Evolutionary conservation across 345 rosid genomes (phyloP), one percentile per base, ranked within the genome.

Genomic region (Mangifera indica): DNA sequence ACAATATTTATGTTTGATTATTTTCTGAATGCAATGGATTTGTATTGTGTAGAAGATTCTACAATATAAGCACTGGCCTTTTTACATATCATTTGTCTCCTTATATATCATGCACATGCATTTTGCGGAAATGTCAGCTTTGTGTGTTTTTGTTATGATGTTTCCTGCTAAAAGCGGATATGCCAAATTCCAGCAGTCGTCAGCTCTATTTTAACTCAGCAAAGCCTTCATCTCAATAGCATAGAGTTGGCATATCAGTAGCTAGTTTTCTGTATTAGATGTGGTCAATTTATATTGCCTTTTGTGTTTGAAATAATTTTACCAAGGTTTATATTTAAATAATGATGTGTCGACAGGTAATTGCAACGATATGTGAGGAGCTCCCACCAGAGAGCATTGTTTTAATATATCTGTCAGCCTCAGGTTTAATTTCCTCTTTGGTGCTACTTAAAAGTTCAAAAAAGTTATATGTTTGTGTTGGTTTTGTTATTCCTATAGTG

Each of bases 361-460:
- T 95, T 78, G 98, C 99, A 20, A 95, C 96, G 72, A 78, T 91
- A 26, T 87, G 91, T 60, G 98, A 91, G 78, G 98, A 91, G 81
- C 96, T 95, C 37, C 90, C 89, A 71, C 87, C 89, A 9, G 98
- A 95, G 81, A 79, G 92, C 76, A 71, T 95, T 52, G 79, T 88
- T 89, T 79, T 95, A 61, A 62, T 95, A 70, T 92, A 95, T 84
- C 66, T 95, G 71, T 89, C 99, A 60, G 90, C 97, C 45, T 82
- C 96, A 70, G 99, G 99, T 95, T 73, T 55, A 53, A 70, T 73
- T 77, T n/a, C 66, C 66, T 76, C 69, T 21, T 70, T 45, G 40
- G 51, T 76, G 63, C 66, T 74, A 26, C 72, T 74, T 66, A 44
- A 69, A 54, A 59, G 7, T 73, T 72, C 66, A 72, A 57, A 55